These are phyloP conservation scores for Nyssa sinensis DNA, from an alignment of 148 eudicot species.

Conservation along the genomic window DNA sequence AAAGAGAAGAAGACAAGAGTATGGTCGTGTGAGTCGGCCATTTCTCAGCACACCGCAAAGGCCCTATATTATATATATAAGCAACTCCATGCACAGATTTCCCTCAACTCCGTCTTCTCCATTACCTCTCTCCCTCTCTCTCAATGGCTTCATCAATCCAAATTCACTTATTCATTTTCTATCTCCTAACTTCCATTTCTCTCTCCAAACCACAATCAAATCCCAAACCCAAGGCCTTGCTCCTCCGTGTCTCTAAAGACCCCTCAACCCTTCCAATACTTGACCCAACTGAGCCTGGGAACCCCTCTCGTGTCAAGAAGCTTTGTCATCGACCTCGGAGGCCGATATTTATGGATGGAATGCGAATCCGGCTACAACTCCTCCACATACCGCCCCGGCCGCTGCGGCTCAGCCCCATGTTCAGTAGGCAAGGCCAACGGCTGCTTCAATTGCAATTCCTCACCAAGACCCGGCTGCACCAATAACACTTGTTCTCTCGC, in stretches of 20 bases:
- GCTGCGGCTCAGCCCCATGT: constrained; percentile 55
- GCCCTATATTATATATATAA: neutral
- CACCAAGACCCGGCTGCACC: constrained; percentile 23
- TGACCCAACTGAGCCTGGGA: no score
- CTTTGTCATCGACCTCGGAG: constrained; percentile 47
- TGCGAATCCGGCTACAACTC: constrained; percentile 35
- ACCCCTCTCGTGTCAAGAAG: constrained; percentile 36
- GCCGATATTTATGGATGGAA: constrained; percentile 42
- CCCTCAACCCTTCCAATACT: constrained; percentile 27
- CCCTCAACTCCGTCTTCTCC: no score
- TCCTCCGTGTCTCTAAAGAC: no score
- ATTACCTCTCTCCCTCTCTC: neutral
- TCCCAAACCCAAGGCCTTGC: no score
- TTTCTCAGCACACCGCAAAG: neutral
- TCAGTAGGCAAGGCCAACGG: constrained; percentile 20
- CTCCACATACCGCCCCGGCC: constrained; percentile 43
- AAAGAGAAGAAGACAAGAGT: no score
- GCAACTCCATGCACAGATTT: neutral
- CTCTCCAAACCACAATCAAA: no score
- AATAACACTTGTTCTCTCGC: neutral
- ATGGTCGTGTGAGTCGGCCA: no score
- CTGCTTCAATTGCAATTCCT: no score
- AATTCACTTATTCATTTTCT: neutral
- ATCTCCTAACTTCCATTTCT: neutral
- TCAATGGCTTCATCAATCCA: neutral